Evolutionary conservation across 768 basidiomycete genomes (phyloP).

Genomic region (Plicaturopsis crispa): DNA sequence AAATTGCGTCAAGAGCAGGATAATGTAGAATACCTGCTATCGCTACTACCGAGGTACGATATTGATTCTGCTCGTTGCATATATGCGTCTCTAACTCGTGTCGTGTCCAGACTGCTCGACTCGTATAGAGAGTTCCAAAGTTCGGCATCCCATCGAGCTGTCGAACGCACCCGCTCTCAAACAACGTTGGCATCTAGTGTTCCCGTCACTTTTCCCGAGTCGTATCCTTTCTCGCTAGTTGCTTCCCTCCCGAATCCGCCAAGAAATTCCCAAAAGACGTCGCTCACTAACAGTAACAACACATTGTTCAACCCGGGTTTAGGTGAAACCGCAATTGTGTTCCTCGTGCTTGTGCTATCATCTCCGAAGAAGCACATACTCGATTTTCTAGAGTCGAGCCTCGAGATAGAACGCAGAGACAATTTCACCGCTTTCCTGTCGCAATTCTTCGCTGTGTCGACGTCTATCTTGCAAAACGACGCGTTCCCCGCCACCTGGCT

Average conservation of each 20-base stretch:
- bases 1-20: conserved; percentile 78
- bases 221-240: conserved; percentile 86
- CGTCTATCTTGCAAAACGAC: conserved; percentile 77
- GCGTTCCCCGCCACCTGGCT: conserved; percentile 90
- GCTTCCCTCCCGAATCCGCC: conserved; percentile 54
- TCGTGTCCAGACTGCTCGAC: conserved; percentile 58
- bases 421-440: conserved; percentile 64
- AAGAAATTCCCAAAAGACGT: conserved; percentile 32
- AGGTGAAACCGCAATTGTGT: conserved; percentile 81
- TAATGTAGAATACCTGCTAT: conserved; percentile 80
- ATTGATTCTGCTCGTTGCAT: not conserved
- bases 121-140: conserved; percentile 82
- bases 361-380: conserved; percentile 71
- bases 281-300: conserved; percentile 36
- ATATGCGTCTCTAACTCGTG: conserved; percentile 4
- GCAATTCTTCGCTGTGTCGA: conserved; percentile 74
- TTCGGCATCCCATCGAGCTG: conserved; percentile 54
- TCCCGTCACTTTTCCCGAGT: conserved; percentile 87
- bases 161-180: conserved; percentile 59
- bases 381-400: conserved; percentile 67
- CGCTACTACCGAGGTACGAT: conserved; percentile 75
- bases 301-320: conserved; percentile 63
- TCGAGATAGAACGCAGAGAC: conserved; percentile 87
- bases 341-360: conserved; percentile 76
- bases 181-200: conserved; percentile 47